phyloP scores from a whole-genome alignment of 2,329 filamentous ascomycete species.

The Sclerotinia spermophila region DNA sequence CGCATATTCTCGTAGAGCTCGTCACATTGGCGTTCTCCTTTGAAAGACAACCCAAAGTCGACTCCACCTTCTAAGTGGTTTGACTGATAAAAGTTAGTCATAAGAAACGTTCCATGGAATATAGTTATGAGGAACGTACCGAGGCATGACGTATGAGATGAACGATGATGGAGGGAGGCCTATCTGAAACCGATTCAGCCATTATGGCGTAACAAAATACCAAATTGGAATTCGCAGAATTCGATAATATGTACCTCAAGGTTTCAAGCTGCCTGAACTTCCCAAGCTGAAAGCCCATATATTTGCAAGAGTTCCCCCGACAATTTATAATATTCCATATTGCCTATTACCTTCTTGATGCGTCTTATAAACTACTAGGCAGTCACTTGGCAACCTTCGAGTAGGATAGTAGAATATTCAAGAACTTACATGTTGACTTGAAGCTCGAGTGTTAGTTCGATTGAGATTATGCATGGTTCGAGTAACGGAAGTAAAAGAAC shows the following conservation, averaged over 20 bases:
- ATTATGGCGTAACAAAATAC: not conserved
- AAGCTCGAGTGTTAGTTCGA: not conserved
- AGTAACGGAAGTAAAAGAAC: not conserved
- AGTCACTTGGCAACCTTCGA: not conserved
- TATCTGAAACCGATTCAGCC: not conserved
- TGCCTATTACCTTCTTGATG: too few species aligned
- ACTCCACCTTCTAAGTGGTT: not conserved
- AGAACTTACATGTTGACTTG: not conserved
- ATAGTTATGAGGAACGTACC: not conserved
- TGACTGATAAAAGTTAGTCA: not conserved
- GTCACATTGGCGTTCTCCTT: not conserved
- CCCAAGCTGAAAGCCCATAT: not conserved
- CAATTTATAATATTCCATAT: not conserved
- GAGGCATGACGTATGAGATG: not conserved
- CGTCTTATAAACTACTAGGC: not conserved
- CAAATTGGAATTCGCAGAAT: not conserved
- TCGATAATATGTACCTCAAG: not conserved
- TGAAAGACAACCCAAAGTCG: not conserved
- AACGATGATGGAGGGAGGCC: not conserved
- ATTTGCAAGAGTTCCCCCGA: not conserved
- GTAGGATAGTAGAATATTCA: not conserved
- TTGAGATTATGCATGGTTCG: not conserved
- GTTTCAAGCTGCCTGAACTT: not conserved
- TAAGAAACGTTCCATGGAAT: not conserved
- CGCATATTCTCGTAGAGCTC: constrained; percentile 2